Evolutionary conservation across 352 stramenopile species (phyloP).

Genomic region (Thraustochytrium striatum): DNA sequence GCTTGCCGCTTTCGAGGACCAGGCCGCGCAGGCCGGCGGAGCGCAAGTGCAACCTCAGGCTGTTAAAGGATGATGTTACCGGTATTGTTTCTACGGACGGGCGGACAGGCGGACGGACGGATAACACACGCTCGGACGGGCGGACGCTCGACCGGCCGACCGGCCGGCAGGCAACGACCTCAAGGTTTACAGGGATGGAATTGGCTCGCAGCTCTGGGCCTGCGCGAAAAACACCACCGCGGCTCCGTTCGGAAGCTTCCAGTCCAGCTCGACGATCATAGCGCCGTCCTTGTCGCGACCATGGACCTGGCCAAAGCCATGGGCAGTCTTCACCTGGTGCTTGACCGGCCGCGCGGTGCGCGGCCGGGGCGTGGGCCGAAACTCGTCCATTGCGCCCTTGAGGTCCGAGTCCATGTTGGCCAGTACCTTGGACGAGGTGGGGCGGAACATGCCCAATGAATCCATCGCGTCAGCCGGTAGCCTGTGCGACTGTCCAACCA

Average conservation of each 20-base stretch:
- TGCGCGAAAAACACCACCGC: constrained; percentile 24
- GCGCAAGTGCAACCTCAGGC: too few relatives aligned
- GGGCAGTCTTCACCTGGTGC: neutral
- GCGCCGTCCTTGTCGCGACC: neutral
- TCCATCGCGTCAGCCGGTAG: constrained; percentile 14
- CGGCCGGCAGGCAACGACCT: too few relatives aligned
- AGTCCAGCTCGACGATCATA: constrained; percentile 17
- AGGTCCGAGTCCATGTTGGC: constrained; percentile 20
- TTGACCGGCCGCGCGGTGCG: neutral
- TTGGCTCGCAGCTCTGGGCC: neutral
- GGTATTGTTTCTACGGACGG: too few relatives aligned
- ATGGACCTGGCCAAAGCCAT: constrained; percentile 16
- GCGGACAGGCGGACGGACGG: too few relatives aligned
- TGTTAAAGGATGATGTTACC: too few relatives aligned
- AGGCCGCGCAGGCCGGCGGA: too few relatives aligned
- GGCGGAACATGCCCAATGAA: neutral
- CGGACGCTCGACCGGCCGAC: too few relatives aligned
- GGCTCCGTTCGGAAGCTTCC: constrained; percentile 33
- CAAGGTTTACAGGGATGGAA: too few relatives aligned
- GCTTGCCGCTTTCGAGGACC: neutral
- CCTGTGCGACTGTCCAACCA: constrained; percentile 35
- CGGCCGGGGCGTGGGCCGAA: neutral
- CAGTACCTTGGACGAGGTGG: neutral
- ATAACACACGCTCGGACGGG: too few relatives aligned
- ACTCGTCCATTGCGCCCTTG: neutral